Base-by-base conservation (phyloP, 768 basidiomycete species). In the Amanita muscaria region DNA sequence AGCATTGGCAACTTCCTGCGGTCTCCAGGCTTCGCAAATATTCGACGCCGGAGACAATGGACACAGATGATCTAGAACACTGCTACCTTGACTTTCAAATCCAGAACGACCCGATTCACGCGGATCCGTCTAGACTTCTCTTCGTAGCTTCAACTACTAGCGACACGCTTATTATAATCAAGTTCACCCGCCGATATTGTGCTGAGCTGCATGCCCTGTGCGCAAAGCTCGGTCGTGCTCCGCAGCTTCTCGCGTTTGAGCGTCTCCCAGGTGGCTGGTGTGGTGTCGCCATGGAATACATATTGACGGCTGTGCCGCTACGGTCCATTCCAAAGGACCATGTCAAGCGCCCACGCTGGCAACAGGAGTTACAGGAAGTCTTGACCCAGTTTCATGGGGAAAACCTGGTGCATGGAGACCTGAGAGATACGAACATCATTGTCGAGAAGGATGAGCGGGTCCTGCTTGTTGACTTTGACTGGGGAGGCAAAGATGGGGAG, bases 261-360 rank as follows among this genome's bases (percentile, higher is more conserved):
- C 18, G 23, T 19, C 49, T 59, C 21, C 56, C 58, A 10, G 59
- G 58, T 25, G 54, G 58, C 11, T 59, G 57, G 59, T 48, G 43
- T 42, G 53, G 36, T 4, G 46, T 56, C 16, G 57, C 52, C 9
- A 55, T 58, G 57, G 51, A 58, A 45, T 49, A 49, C 33, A 33
- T 53, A 14, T 5, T 19, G 29, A 19, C 30, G 7, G 46, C 46
- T 7, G 23, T 32, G 14, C 42, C 44, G 4, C 27, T 33, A 44
- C 42, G 19, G 15, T 32, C 22, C 30, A 38, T 19, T 16, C 18
- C 50, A 12, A 19, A 12, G 29, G 43, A 30, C 10, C 34, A 35
- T 14, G 11, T 32, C 29, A 22, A 41, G 33, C 21, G 27, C 25
- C 16, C 19, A 42, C 29, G 29, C 19, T 42, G 40, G 40, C 15